A percentile compares a stretch with the other conserved stretches of the same genome.
These are phyloP conservation scores for Calonectria pseudoturangicola DNA, from an alignment of 2,329 filamentous ascomycete genomes.

Conservation along the genomic window DNA sequence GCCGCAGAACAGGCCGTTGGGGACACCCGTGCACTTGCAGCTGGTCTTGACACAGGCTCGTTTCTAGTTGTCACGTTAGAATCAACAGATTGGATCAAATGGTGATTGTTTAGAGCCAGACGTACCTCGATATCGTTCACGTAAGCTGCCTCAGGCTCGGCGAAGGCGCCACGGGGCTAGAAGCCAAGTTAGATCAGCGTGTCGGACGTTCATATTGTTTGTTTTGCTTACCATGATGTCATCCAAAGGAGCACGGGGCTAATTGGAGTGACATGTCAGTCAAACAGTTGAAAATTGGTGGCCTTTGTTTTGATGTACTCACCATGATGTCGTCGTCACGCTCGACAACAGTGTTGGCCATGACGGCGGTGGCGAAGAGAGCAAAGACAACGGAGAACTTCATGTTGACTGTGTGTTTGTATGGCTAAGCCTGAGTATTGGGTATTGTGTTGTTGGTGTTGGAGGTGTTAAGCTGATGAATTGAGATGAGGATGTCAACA, in stretches of 20 bases:
- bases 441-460: neutral
- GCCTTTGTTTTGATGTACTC: neutral
- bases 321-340: slow-evolving; percentile 20
- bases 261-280: neutral
- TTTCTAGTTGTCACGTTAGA: neutral
- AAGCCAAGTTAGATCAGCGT: neutral
- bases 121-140: slow-evolving; percentile 9
- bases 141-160: slow-evolving; percentile 10
- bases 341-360: slow-evolving; percentile 13
- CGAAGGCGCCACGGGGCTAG: neutral
- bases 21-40: slow-evolving; percentile 3
- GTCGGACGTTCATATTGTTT: neutral
- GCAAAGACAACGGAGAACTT: slow-evolving; percentile 23
- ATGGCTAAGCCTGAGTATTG: too few species aligned
- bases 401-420: neutral
- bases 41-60: slow-evolving; percentile 13
- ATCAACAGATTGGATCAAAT: too few species aligned
- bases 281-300: neutral
- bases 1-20: slow-evolving; percentile 19
- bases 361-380: slow-evolving; percentile 12
- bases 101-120: too few species aligned
- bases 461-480: neutral
- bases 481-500: neutral
- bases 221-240: slow-evolving; percentile 23
- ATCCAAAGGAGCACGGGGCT: slow-evolving; percentile 2